A percentile compares a stretch with the other conserved stretches of the same genome.
Evolutionary conservation across 176 grass and related monocot species (phyloP).

Genomic region (Hsuehochloa calcarea): DNA sequence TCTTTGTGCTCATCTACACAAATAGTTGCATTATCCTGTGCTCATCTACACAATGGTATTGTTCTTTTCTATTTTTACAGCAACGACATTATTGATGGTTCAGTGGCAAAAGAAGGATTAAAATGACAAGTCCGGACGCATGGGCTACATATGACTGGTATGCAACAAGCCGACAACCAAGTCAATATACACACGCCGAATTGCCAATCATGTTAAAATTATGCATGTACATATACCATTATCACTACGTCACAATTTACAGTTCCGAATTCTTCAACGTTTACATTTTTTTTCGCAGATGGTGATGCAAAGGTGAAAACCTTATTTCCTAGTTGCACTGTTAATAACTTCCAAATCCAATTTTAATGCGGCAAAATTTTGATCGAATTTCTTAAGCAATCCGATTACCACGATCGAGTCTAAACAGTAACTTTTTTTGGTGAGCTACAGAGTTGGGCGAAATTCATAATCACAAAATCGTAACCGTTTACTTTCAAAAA

Average conservation of each 20-base stretch:
- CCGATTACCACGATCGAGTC: not conserved
- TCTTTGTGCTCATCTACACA: too few relatives aligned
- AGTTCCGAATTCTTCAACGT: not conserved
- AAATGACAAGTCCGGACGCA: not conserved
- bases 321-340: not conserved
- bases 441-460: not conserved
- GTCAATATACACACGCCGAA: not conserved
- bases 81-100: not conserved
- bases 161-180: too few relatives aligned
- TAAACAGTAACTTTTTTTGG: not conserved
- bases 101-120: not conserved
- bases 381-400: not conserved
- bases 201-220: not conserved
- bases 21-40: not conserved
- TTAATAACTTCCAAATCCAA: not conserved
- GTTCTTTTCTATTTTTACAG: not conserved
- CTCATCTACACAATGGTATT: not conserved
- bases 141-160: too few relatives aligned
- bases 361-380: not conserved
- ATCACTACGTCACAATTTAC: not conserved
- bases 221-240: not conserved
- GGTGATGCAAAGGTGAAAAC: not conserved
- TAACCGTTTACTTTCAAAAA: not conserved
- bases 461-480: not conserved
- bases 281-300: not conserved